phyloP scores from a whole-genome alignment of 805 yeast genomes.

The Starmerella kuoi region DNA sequence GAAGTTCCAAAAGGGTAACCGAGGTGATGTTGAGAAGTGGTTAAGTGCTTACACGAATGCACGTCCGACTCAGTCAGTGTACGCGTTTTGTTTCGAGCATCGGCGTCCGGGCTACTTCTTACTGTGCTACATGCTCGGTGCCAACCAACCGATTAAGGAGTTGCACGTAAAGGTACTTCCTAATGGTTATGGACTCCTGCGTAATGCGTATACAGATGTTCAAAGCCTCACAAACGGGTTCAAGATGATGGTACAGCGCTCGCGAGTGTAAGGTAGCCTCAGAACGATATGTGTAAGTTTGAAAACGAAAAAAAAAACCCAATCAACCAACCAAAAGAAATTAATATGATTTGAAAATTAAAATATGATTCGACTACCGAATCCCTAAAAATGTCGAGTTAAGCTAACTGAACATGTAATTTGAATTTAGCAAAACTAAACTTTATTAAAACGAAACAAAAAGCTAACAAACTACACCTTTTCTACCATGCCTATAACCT shows the following conservation, averaged over 20 bases:
- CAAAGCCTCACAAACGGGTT: slow-evolving; percentile 85
- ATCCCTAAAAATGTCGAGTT: too few relatives aligned
- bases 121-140: slow-evolving; percentile 67
- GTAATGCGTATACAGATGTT: slow-evolving; percentile 80
- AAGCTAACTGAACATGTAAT: too few relatives aligned
- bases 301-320: too few relatives aligned
- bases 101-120: slow-evolving; percentile 89
- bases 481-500: too few relatives aligned
- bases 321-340: too few relatives aligned
- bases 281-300: too few relatives aligned
- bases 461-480: too few relatives aligned
- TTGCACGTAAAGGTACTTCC: slow-evolving; percentile 91
- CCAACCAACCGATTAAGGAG: slow-evolving; percentile 39
- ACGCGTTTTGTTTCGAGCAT: slow-evolving; percentile 82
- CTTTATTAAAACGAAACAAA: too few relatives aligned
- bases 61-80: slow-evolving; percentile 78
- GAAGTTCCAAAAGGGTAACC: slow-evolving; percentile 72
- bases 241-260: slow-evolving; percentile 41
- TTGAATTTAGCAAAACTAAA: too few relatives aligned
- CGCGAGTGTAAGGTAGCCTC: slow-evolving; percentile 2
- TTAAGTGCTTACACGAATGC: slow-evolving; percentile 81
- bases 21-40: slow-evolving; percentile 72
- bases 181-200: slow-evolving; percentile 68
- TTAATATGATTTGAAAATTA: too few relatives aligned
- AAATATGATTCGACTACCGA: too few relatives aligned